phyloP scores from a whole-genome alignment of 2,329 filamentous ascomycete genomes.

The Trichophyton rubrum region DNA sequence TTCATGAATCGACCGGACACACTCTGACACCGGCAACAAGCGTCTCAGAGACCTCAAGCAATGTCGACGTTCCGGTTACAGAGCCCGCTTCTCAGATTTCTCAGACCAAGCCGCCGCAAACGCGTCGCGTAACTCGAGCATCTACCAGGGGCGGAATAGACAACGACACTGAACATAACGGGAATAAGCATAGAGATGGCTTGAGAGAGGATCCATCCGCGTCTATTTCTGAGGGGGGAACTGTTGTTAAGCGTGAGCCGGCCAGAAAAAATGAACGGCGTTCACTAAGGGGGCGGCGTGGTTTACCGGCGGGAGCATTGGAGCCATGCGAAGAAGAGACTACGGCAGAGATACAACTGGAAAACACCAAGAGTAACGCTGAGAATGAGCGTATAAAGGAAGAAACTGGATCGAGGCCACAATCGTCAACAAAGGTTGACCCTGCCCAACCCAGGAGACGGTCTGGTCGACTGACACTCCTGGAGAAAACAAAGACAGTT shows the following conservation, averaged over 20 bases:
- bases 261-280: not conserved
- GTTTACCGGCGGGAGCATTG: not conserved
- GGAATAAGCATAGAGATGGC: not conserved
- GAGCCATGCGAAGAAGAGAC: not conserved
- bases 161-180: not conserved
- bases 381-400: not conserved
- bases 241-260: not conserved
- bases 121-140: constrained; percentile 31
- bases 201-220: not conserved
- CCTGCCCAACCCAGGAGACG: constrained; percentile 18
- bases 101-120: constrained; percentile 16
- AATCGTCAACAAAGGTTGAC: not conserved
- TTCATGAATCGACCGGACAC: constrained; percentile 22
- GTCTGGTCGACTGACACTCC: constrained; percentile 33
- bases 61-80: constrained; percentile 23
- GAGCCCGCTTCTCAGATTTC: constrained; percentile 5
- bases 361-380: not conserved
- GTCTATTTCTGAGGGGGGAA: not conserved
- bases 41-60: constrained; percentile 30
- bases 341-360: not conserved
- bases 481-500: constrained; percentile 35
- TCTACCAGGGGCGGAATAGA: constrained; percentile 19
- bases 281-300: not conserved
- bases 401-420: not conserved
- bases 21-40: constrained; percentile 34